These are phyloP conservation scores for Breviolum minutum DNA, from an alignment of 73 alveolate species.

Conservation along the genomic window DNA sequence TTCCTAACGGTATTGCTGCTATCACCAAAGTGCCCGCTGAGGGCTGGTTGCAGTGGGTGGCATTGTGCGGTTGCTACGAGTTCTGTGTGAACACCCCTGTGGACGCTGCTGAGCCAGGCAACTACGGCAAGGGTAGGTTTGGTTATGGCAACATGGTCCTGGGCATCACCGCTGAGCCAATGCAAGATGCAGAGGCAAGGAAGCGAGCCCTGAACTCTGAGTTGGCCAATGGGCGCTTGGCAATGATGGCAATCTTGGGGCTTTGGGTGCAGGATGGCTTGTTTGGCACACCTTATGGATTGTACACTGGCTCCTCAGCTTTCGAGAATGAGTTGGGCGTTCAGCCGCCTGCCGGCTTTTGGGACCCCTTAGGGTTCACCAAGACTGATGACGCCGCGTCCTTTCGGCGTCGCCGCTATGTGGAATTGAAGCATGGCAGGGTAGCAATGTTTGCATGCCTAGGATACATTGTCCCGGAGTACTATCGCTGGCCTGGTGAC, in stretches of 20 bases:
- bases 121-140: constrained; percentile 42
- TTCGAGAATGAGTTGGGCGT: constrained; percentile 15
- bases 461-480: constrained; percentile 82
- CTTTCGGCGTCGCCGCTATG: constrained; percentile 4
- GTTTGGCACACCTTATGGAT: constrained; percentile 47
- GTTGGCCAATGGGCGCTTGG: constrained; percentile 64
- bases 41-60: constrained; percentile 80
- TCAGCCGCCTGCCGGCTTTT: constrained; percentile 16
- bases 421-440: constrained; percentile 36
- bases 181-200: constrained; percentile 28
- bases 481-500: constrained; percentile 74
- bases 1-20: constrained; percentile 32
- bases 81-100: constrained; percentile 20
- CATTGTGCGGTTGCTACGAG: constrained; percentile 58
- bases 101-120: constrained; percentile 57
- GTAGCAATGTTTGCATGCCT: constrained; percentile 24
- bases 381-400: neutral
- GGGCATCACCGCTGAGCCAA: constrained; percentile 63
- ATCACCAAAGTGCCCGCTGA: constrained; percentile 21
- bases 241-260: constrained; percentile 63
- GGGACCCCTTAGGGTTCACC: constrained; percentile 36
- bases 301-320: neutral
- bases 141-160: constrained; percentile 76
- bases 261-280: constrained; percentile 27
- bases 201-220: constrained; percentile 5